These are phyloP conservation scores for Hypoxylon trugodes DNA, from an alignment of 495 filamentous ascomycete genomes.

Conservation along the genomic window DNA sequence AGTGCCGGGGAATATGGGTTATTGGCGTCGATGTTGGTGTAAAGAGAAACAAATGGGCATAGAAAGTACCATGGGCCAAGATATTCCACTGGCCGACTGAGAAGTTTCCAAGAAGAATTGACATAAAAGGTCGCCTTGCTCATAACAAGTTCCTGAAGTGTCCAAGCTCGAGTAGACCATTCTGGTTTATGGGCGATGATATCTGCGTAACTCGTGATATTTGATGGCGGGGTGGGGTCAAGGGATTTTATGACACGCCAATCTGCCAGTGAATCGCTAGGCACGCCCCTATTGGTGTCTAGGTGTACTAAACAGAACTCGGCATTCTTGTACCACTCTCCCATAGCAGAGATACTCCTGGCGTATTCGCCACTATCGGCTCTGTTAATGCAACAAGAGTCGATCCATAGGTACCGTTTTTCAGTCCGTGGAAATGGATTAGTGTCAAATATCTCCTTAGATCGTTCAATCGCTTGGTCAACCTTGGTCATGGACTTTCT, in stretches of 20 bases:
- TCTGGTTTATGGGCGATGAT: slow-evolving; percentile 39
- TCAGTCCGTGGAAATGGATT: slow-evolving; percentile 47
- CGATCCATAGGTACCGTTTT: slow-evolving; percentile 58
- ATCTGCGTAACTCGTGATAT: slow-evolving; percentile 35
- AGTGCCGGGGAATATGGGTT: slow-evolving; percentile 26
- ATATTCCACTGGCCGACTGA: slow-evolving; percentile 49
- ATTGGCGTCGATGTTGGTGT: slow-evolving; percentile 39
- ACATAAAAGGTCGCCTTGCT: slow-evolving; percentile 57
- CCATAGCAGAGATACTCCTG: slow-evolving; percentile 57
- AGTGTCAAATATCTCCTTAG: slow-evolving; percentile 47
- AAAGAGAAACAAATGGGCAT: slow-evolving; percentile 47
- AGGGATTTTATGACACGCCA: slow-evolving; percentile 11
- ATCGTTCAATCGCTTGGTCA: slow-evolving; percentile 43
- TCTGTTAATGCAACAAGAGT: slow-evolving; percentile 61
- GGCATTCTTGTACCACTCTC: slow-evolving; percentile 59
- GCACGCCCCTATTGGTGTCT: slow-evolving; percentile 42
- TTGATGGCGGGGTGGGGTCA: slow-evolving; percentile 5
- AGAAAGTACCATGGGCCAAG: slow-evolving; percentile 53
- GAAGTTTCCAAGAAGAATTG: slow-evolving; percentile 49
- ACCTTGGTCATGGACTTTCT: slow-evolving; percentile 55
- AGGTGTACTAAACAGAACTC: slow-evolving; percentile 59
- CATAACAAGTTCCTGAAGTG: slow-evolving; percentile 59
- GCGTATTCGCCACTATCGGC: slow-evolving; percentile 49
- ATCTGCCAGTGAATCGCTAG: slow-evolving; percentile 22
- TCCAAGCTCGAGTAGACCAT: slow-evolving; percentile 57